phyloP scores from a whole-genome alignment of 2,329 filamentous ascomycete species.

The Pseudogymnoascus sp. region DNA sequence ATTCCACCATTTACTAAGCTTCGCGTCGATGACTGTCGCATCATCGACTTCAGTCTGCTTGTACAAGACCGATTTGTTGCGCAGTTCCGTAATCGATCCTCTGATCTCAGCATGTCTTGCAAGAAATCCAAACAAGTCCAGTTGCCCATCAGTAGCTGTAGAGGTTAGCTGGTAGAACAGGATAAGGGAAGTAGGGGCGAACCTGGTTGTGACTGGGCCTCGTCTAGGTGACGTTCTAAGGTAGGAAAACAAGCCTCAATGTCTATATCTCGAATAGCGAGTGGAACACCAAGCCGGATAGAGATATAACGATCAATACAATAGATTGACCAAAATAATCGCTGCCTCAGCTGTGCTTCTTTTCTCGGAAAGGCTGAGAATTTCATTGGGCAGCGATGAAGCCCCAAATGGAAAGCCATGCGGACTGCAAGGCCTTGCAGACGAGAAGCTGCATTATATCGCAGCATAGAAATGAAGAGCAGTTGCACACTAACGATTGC shows the following conservation, averaged over 20 bases:
- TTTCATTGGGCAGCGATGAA: constrained; percentile 46
- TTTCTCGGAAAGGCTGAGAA: constrained; percentile 28
- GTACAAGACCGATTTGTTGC: constrained; percentile 38
- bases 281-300: constrained; percentile 11
- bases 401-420: constrained; percentile 46
- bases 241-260: not conserved
- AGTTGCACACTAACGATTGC: constrained; percentile 44
- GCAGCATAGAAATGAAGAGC: constrained; percentile 46
- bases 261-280: not conserved
- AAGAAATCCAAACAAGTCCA: constrained; percentile 28
- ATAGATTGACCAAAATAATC: constrained; percentile 5
- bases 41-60: constrained; percentile 31
- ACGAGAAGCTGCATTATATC: constrained; percentile 47
- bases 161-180: not conserved
- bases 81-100: constrained; percentile 39
- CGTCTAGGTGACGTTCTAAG: not conserved
- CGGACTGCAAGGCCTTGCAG: constrained; percentile 45
- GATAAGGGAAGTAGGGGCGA: not conserved
- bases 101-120: constrained; percentile 37
- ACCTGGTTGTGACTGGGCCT: not conserved
- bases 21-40: constrained; percentile 34
- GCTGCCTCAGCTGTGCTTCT: not conserved
- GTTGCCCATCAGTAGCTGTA: constrained; percentile 6
- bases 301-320: not conserved
- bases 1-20: constrained; percentile 40